Conservation (phyloP, 768 basidiomycete species). For the Clitopilus hobsonii region DNA sequence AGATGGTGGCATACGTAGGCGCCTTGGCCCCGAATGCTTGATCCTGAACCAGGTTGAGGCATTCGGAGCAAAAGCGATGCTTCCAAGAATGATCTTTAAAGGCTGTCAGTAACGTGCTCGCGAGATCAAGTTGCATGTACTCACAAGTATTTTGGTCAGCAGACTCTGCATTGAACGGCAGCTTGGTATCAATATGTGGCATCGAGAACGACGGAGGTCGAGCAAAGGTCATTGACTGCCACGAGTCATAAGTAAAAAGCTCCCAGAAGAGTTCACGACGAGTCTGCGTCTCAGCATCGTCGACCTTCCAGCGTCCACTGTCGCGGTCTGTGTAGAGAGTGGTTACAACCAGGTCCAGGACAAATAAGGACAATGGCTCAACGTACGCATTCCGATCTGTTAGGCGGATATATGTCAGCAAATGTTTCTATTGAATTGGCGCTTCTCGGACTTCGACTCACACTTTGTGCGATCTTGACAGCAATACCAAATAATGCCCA, state of each 20-base stretch:
- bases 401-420: slow-evolving; percentile 4
- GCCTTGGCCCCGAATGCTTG: slow-evolving; percentile 69
- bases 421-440: not conserved
- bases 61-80: slow-evolving; percentile 62
- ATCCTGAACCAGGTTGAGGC: slow-evolving; percentile 65
- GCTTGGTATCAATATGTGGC: slow-evolving; percentile 62
- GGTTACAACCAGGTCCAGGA: slow-evolving; percentile 4
- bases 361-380: not conserved
- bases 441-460: slow-evolving; percentile 30
- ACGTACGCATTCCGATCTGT: slow-evolving; percentile 69
- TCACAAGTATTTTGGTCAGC: slow-evolving; percentile 57
- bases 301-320: slow-evolving; percentile 63
- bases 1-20: slow-evolving; percentile 60
- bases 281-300: slow-evolving; percentile 50
- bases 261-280: slow-evolving; percentile 73
- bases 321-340: slow-evolving; percentile 49
- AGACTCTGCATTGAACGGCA: slow-evolving; percentile 46
- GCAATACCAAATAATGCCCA: slow-evolving; percentile 70
- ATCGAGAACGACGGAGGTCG: slow-evolving; percentile 66
- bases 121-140: slow-evolving; percentile 14
- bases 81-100: slow-evolving; percentile 61
- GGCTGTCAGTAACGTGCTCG: slow-evolving; percentile 1
- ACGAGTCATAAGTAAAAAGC: slow-evolving; percentile 47
- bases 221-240: slow-evolving; percentile 66
- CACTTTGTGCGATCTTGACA: slow-evolving; percentile 67